These are phyloP conservation scores for Penicillium sclerotigenum DNA, from an alignment of 2,329 filamentous ascomycete species.

Conservation along the genomic window DNA sequence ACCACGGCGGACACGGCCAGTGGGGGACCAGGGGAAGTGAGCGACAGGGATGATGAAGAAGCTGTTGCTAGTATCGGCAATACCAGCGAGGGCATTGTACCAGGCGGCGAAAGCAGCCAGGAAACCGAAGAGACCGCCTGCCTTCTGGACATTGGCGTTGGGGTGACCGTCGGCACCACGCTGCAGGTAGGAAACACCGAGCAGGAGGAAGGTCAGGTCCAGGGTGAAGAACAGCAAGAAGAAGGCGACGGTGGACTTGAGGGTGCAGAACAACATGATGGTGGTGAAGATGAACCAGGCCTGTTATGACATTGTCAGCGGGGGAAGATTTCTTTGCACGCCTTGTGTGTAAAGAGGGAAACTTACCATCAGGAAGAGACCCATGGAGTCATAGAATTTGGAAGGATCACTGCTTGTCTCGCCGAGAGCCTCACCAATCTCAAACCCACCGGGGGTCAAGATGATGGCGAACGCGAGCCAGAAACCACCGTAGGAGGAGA, in stretches of 20 bases:
- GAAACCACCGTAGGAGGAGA: constrained; percentile 80
- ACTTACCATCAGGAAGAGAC: constrained; percentile 66
- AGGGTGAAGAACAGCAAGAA: constrained; percentile 74
- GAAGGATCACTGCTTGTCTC: constrained; percentile 32
- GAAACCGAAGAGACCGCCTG: constrained; percentile 77
- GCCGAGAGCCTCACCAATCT: constrained; percentile 49
- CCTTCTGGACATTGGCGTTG: constrained; percentile 57
- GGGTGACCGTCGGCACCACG: constrained; percentile 44
- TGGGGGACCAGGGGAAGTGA: constrained; percentile 92
- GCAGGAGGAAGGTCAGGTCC: constrained; percentile 70
- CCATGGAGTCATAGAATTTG: constrained; percentile 58
- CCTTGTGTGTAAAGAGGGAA: neutral
- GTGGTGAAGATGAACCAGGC: constrained; percentile 85
- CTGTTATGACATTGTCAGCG: constrained; percentile 25
- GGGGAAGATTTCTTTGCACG: neutral
- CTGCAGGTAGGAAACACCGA: constrained; percentile 63
- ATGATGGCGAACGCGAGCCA: constrained; percentile 75
- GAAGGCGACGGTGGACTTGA: constrained; percentile 75
- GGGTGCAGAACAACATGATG: constrained; percentile 68
- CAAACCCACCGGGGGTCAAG: constrained; percentile 64
- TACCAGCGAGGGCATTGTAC: constrained; percentile 82
- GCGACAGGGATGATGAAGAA: constrained; percentile 92
- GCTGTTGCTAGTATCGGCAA: constrained; percentile 67
- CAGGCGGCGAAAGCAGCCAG: constrained; percentile 77
- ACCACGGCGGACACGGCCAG: constrained; percentile 60